These are phyloP conservation scores for Candida pseudofarinosa DNA, from an alignment of 805 yeast species.

Conservation along the genomic window DNA sequence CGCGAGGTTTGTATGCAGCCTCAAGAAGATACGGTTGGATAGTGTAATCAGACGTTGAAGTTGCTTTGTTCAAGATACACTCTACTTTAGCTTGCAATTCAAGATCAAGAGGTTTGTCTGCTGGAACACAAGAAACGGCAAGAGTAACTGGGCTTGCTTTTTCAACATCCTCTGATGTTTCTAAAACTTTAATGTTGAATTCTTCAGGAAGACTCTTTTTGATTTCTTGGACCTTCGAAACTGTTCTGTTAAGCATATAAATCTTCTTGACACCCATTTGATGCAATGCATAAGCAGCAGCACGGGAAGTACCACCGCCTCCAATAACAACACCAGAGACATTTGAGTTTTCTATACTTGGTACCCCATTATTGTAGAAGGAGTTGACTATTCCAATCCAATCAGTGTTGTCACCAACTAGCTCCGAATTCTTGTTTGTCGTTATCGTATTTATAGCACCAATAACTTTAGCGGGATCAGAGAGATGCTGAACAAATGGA, in stretches of 20 bases:
- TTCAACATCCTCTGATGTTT: conserved; percentile 42
- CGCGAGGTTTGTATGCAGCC: conserved; percentile 89
- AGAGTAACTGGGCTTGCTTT: conserved; percentile 49
- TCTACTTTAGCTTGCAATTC: conserved; percentile 47
- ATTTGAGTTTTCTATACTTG: conserved; percentile 29
- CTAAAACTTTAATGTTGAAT: conserved; percentile 57
- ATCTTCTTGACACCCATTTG: conserved; percentile 73
- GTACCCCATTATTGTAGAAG: conserved; percentile 59
- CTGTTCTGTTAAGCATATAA: conserved; percentile 78
- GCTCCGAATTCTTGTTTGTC: conserved; percentile 42
- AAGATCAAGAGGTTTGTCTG: conserved; percentile 63
- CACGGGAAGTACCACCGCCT: conserved; percentile 97
- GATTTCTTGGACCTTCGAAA: conserved; percentile 57
- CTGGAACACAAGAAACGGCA: conserved; percentile 81
- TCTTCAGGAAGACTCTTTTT: conserved; percentile 55
- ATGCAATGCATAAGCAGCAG: conserved; percentile 85
- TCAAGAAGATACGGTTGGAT: conserved; percentile 65
- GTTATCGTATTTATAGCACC: conserved; percentile 93
- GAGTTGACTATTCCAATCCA: conserved; percentile 85
- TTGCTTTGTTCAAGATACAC: conserved; percentile 41
- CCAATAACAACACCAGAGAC: conserved; percentile 80
- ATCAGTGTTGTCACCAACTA: conserved; percentile 89
- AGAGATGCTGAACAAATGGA: conserved; percentile 57
- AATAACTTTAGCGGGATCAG: conserved; percentile 73
- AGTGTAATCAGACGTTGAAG: conserved; percentile 23